Evolutionary conservation across 2,329 filamentous ascomycete species (phyloP).

Genomic region (Dothideomycetes sp.): DNA sequence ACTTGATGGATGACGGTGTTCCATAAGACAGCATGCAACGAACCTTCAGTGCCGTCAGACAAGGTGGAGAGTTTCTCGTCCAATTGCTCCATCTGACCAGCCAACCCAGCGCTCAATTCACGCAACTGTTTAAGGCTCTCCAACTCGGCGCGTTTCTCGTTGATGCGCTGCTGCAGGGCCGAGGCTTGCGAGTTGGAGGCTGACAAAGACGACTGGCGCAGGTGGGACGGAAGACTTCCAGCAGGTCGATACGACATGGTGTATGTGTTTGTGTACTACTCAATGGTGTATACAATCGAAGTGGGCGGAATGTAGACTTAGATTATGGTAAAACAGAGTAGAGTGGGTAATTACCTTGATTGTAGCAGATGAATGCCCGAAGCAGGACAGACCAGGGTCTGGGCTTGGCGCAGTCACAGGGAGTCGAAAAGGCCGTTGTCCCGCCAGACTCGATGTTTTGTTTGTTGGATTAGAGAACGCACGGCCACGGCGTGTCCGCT

Average conservation of each 20-base stretch:
- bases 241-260: constrained; percentile 34
- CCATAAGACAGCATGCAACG: constrained; percentile 7
- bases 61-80: constrained; percentile 70
- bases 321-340: too few species aligned
- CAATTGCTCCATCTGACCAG: constrained; percentile 71
- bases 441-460: too few species aligned
- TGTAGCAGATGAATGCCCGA: too few species aligned
- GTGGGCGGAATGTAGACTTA: too few species aligned
- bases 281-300: not conserved
- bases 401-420: too few species aligned
- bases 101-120: constrained; percentile 68
- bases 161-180: constrained; percentile 63
- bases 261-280: not conserved
- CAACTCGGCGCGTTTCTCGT: constrained; percentile 77
- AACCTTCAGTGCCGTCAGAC: constrained; percentile 74
- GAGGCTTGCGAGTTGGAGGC: constrained; percentile 53
- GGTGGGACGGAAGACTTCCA: constrained; percentile 48
- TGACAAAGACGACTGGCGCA: constrained; percentile 51
- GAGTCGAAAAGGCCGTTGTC: too few species aligned
- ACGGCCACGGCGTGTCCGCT: too few species aligned
- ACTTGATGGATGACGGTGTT: not conserved
- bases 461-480: too few species aligned
- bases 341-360: too few species aligned
- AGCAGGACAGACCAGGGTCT: too few species aligned
- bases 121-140: constrained; percentile 69